Base-by-base conservation (phyloP, 2,329 filamentous ascomycete species). In the Apiospora marii region DNA sequence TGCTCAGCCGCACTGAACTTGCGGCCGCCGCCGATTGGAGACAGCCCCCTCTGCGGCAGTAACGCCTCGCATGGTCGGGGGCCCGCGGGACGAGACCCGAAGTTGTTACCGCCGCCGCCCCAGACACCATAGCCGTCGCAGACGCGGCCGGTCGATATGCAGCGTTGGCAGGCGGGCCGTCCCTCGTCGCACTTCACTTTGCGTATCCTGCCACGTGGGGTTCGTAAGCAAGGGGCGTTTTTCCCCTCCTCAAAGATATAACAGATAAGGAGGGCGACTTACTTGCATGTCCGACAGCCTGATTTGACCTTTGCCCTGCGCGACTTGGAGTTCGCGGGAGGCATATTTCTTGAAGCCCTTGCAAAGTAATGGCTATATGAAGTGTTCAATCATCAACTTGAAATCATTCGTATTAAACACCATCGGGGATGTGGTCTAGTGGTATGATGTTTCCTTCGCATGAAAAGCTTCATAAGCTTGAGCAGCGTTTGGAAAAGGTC, bases 101-200 rank as follows among this genome's bases (percentile, higher is more conserved):
- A 71, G 24, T 58, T 44, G 37, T 74, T 77, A 13, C 75, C 76
- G 16, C 77, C 77, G 8, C 78, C 78, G 16, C 79, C 78, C 78
- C 78, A 80, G 67, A 80, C 75, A 10, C 78, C 79, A 44, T 81
- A 81, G 14, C 79, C 79, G 58, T 80, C 79, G 61, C 79, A 81
- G 46, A 73, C 51, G 14, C 79, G 79, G n/a, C 79, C 79, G 3
- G 79, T 78, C 7, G 44, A 70, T 27, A 78, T 49, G 41, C 79
- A 81, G 64, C 77, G 76, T 4, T 67, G 71, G 68, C 79, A 81
- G 14, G 74, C 73, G 7, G 79, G 79, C 53, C 75, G 73, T 16
- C 73, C 76, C 69, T 80, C 79, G 51, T 80, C 79, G 68, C 79
- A 80, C 68, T 80, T 80, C n/a, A 81, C 77, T 68, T 74, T 78